Percentiles rank a stretch among this genome's conserved stretches.
These are phyloP conservation scores for Fusarium cyanostomum DNA, from an alignment of 2,329 filamentous ascomycete genomes.

Conservation along the genomic window DNA sequence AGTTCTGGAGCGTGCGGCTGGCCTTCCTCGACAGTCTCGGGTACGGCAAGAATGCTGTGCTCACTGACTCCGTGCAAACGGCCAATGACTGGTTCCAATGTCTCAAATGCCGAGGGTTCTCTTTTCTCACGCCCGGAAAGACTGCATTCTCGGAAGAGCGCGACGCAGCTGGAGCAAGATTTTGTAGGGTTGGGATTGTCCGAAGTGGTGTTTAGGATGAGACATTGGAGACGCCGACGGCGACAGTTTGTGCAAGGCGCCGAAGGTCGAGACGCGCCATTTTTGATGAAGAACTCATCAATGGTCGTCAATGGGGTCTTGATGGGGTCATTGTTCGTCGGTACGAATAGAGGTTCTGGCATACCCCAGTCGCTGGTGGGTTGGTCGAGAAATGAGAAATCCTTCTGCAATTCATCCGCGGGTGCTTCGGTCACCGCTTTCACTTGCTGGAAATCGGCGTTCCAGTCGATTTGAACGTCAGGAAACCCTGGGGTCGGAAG, in stretches of 20 bases:
- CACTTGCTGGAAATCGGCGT: conserved; percentile 31
- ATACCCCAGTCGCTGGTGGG: conserved; percentile 19
- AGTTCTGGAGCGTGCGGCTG: not conserved
- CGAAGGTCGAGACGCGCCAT: conserved; percentile 54
- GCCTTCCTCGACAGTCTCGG: conserved; percentile 12
- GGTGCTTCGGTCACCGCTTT: conserved; percentile 7
- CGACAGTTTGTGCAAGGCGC: conserved; percentile 57
- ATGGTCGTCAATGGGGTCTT: conserved; percentile 40
- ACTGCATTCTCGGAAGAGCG: conserved; percentile 60
- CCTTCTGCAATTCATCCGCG: conserved; percentile 1
- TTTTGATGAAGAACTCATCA: conserved; percentile 52
- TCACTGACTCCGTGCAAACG: conserved; percentile 60
- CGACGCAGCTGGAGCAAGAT: conserved; percentile 61
- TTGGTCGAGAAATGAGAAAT: conserved; percentile 37
- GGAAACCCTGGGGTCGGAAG: not conserved
- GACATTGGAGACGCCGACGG: conserved; percentile 56
- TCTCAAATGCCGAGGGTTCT: conserved; percentile 57
- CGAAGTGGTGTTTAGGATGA: conserved; percentile 56
- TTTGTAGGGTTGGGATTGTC: conserved; percentile 60
- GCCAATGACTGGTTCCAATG: conserved; percentile 56
- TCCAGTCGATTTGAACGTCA: conserved; percentile 29
- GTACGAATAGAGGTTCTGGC: not conserved
- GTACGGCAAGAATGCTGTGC: conserved; percentile 37
- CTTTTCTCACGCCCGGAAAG: conserved; percentile 57
- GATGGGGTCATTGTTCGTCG: not conserved